Conservation (phyloP, 2,329 filamentous ascomycete genomes). For the Coniochaeta prunicola region DNA sequence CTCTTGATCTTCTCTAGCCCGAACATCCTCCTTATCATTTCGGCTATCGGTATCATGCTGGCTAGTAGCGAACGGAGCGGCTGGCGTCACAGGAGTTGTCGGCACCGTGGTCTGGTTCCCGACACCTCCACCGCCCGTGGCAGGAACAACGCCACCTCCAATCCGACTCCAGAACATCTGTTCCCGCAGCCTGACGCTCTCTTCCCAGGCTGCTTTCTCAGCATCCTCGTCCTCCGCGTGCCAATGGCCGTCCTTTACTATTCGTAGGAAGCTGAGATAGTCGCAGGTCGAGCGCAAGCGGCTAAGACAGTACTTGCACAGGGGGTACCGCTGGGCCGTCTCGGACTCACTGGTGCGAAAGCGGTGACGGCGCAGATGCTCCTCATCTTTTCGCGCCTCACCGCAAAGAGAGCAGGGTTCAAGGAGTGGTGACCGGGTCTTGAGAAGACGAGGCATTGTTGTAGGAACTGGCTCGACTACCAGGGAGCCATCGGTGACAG, state of each 20-base stretch:
- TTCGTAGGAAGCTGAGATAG: conserved; percentile 82
- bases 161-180: conserved; percentile 97
- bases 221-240: conserved; percentile 75
- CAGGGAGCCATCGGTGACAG: conserved; percentile 77
- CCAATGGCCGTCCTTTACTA: conserved; percentile 91
- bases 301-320: conserved; percentile 81
- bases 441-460: conserved; percentile 20
- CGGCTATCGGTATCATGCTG: background rate
- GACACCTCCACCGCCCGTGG: conserved; percentile 12
- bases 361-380: conserved; percentile 72
- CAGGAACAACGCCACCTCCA: conserved; percentile 82
- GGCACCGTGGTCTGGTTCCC: background rate
- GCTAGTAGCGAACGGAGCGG: background rate
- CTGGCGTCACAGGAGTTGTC: background rate
- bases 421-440: conserved; percentile 44
- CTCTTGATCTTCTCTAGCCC: background rate
- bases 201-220: conserved; percentile 87
- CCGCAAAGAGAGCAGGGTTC: conserved; percentile 84
- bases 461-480: conserved; percentile 82
- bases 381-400: conserved; percentile 64
- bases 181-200: conserved; percentile 81
- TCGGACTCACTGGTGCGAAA: conserved; percentile 86
- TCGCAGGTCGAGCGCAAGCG: conserved; percentile 85
- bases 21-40: background rate
- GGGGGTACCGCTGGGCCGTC: conserved; percentile 77